Conservation (phyloP, 2,329 filamentous ascomycete species). For the Plectosphaerella sp. region DNA sequence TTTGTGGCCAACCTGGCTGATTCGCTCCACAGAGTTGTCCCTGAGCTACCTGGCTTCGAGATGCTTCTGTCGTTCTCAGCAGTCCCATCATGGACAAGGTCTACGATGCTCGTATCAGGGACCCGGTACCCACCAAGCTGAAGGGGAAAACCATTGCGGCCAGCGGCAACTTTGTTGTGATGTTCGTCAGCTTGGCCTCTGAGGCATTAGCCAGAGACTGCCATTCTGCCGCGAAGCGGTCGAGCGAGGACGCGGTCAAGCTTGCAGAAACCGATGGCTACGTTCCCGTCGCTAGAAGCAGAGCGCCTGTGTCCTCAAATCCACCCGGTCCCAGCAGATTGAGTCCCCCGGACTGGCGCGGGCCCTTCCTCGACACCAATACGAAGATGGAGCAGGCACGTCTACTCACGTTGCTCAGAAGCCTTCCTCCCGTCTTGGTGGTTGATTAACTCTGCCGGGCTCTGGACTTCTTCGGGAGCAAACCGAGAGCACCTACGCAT, state of each 20-base stretch:
- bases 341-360: too few relatives aligned
- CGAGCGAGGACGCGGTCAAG: constrained; percentile 56
- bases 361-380: constrained; percentile 25
- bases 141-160: constrained; percentile 52
- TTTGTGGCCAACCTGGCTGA: too few relatives aligned
- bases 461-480: constrained; percentile 59
- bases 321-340: background rate
- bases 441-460: constrained; percentile 61
- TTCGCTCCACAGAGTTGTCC: too few relatives aligned
- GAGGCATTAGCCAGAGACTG: constrained; percentile 42
- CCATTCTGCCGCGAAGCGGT: constrained; percentile 53
- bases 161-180: constrained; percentile 58
- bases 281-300: constrained; percentile 39
- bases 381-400: constrained; percentile 57
- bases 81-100: too few relatives aligned
- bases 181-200: constrained; percentile 52
- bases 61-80: too few relatives aligned
- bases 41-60: too few relatives aligned
- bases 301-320: constrained; percentile 12
- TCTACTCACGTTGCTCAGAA: constrained; percentile 51
- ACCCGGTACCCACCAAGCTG: constrained; percentile 58
- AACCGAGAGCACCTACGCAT: constrained; percentile 50
- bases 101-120: constrained; percentile 46
- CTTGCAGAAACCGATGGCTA: constrained; percentile 51
- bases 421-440: constrained; percentile 49